These are phyloP conservation scores for Neotropicomus parvogracilis DNA, from an alignment of 1,284 basidiomycete genomes.

Conservation along the genomic window DNA sequence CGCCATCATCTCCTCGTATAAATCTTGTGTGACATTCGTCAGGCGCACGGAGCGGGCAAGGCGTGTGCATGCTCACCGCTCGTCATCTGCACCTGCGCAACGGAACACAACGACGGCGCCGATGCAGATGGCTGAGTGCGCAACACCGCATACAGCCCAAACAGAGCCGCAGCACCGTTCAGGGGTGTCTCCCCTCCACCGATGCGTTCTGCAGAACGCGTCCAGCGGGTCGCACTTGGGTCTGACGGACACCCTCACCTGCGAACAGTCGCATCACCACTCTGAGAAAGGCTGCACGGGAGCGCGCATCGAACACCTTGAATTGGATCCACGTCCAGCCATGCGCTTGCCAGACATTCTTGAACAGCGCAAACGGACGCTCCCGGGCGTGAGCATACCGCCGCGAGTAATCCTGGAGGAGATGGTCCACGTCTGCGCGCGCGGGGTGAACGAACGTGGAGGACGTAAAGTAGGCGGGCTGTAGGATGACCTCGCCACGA, in stretches of 20 bases:
- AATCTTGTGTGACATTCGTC: conserved; percentile 42
- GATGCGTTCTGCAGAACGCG: conserved; percentile 46
- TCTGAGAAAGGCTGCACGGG: conserved; percentile 57
- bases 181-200: conserved; percentile 47
- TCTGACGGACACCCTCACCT: conserved; percentile 40
- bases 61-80: conserved; percentile 43
- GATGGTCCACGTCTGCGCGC: conserved; percentile 56
- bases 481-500: conserved; percentile 59
- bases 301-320: conserved; percentile 60
- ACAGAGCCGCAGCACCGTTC: conserved; percentile 53
- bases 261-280: conserved; percentile 60
- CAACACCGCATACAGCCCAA: conserved; percentile 66
- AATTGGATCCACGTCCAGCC: conserved; percentile 75
- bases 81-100: conserved; percentile 52
- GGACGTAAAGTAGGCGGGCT: conserved; percentile 73
- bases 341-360: conserved; percentile 56
- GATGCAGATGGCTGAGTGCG: conserved; percentile 57
- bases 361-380: conserved; percentile 66
- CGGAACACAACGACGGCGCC: conserved; percentile 45
- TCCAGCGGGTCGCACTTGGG: background rate
- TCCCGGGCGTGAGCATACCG: conserved; percentile 35
- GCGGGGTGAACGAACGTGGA: conserved; percentile 64
- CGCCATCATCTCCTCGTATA: conserved; percentile 43
- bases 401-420: conserved; percentile 49
- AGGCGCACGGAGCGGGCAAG: background rate